Percentiles rank a stretch among this genome's conserved stretches.
These are phyloP conservation scores for Alternaria panax DNA, from an alignment of 2,329 filamentous ascomycete species.

Conservation along the genomic window DNA sequence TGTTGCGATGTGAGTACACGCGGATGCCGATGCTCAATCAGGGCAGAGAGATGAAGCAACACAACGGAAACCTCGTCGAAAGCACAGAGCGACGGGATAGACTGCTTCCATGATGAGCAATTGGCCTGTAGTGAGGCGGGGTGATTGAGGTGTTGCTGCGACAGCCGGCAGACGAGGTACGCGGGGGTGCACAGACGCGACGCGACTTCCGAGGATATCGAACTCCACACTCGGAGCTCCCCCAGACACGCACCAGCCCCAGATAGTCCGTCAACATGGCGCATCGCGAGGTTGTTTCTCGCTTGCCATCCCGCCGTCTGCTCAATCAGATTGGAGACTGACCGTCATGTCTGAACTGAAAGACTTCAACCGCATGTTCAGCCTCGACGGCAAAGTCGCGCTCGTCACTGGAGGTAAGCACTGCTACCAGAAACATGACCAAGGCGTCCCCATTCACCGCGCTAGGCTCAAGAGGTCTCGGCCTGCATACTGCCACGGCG, in stretches of 20 bases:
- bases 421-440: neutral
- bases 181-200: slow-evolving; percentile 27
- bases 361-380: slow-evolving; percentile 46
- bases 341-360: slow-evolving; percentile 42
- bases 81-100: neutral
- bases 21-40: neutral
- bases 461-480: slow-evolving; percentile 51
- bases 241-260: slow-evolving; percentile 17
- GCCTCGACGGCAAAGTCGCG: slow-evolving; percentile 49
- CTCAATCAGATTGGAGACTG: slow-evolving; percentile 6
- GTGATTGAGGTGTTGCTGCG: slow-evolving; percentile 12
- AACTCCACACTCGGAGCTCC: slow-evolving; percentile 33
- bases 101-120: neutral
- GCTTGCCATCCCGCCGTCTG: neutral
- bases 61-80: neutral
- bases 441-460: neutral
- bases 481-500: slow-evolving; percentile 49
- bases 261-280: slow-evolving; percentile 22
- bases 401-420: slow-evolving; percentile 46
- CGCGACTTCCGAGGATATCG: slow-evolving; percentile 32
- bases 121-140: neutral
- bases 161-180: slow-evolving; percentile 20
- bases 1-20: neutral
- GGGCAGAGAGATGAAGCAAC: neutral
- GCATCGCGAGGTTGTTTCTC: neutral